A percentile compares a stretch with the other conserved stretches of the same genome.
Conservation (phyloP, 148 eudicot genomes). For the Camellia sinensis region DNA sequence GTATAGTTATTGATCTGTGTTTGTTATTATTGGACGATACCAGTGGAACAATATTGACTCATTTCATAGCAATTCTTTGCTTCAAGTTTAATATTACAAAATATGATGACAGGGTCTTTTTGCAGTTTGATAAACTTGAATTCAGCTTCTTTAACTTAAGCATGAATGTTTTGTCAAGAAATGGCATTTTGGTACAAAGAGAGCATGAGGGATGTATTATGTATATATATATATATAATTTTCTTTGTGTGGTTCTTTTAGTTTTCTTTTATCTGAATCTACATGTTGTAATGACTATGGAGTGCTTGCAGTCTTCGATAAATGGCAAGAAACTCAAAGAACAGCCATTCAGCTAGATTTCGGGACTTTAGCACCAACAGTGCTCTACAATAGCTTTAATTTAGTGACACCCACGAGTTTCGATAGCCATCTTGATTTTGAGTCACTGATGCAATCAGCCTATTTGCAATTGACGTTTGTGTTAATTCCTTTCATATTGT, state of each 20-base stretch:
- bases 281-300: not conserved
- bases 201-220: not conserved
- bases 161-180: not conserved
- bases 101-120: not conserved
- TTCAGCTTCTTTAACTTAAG: not conserved
- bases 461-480: not conserved
- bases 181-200: not conserved
- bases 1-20: not conserved
- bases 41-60: not conserved
- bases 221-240: not conserved
- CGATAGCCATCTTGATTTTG: conserved; percentile 1
- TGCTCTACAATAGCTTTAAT: not conserved
- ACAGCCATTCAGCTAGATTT: not conserved
- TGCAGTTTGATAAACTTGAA: not conserved
- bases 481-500: not conserved
- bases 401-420: not conserved
- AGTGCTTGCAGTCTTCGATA: not conserved
- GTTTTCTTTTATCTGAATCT: not conserved
- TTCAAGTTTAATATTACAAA: not conserved
- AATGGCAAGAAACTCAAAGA: not conserved
- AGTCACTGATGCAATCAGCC: not conserved
- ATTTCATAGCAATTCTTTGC: not conserved
- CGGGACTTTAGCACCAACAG: not conserved
- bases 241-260: not conserved
- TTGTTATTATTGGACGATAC: not conserved